These are phyloP conservation scores for Cutaneotrichosporon sp. DNA, from an alignment of 1,284 basidiomycete genomes.

Conservation along the genomic window DNA sequence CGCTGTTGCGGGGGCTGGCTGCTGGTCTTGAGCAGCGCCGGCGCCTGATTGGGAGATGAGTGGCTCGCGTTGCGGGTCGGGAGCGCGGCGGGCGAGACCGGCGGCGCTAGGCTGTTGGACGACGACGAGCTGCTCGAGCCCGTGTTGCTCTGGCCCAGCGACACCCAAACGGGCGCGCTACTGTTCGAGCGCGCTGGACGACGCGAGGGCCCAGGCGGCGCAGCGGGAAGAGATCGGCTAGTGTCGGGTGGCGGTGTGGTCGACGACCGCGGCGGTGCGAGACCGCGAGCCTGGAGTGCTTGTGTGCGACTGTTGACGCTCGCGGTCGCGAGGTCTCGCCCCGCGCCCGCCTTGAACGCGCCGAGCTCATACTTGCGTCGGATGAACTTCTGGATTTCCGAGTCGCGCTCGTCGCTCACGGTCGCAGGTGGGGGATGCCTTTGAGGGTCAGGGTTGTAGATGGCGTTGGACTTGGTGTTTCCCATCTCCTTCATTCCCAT, in stretches of 20 bases:
- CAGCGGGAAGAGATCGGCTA: conserved; percentile 7
- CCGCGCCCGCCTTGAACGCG: conserved; percentile 37
- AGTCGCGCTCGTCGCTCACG: conserved; percentile 45
- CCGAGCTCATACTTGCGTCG: conserved; percentile 51
- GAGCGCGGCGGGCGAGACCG: neutral
- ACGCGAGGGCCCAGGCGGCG: neutral
- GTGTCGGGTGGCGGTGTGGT: conserved; percentile 4
- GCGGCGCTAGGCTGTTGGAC: conserved; percentile 3
- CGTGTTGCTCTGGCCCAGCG: conserved; percentile 5
- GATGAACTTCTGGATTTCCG: conserved; percentile 51
- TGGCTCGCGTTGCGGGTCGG: neutral
- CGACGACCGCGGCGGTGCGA: neutral
- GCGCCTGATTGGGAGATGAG: conserved; percentile 3
- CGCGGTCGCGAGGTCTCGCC: conserved; percentile 15
- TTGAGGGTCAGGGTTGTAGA: conserved; percentile 50
- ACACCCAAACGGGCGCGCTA: conserved; percentile 6
- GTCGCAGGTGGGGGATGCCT: conserved; percentile 45
- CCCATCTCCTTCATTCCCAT: conserved; percentile 41
- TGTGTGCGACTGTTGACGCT: conserved; percentile 22
- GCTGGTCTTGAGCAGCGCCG: conserved; percentile 7
- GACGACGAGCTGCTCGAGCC: conserved; percentile 6
- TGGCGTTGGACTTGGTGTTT: conserved; percentile 44
- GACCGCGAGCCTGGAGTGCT: conserved; percentile 16
- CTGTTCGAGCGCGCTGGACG: conserved; percentile 1
- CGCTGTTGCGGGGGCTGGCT: conserved; percentile 1